Percentiles rank a stretch among this genome's conserved stretches.
Evolutionary conservation across 495 filamentous ascomycete genomes (phyloP).

Genomic region (Xylaria telfairii): DNA sequence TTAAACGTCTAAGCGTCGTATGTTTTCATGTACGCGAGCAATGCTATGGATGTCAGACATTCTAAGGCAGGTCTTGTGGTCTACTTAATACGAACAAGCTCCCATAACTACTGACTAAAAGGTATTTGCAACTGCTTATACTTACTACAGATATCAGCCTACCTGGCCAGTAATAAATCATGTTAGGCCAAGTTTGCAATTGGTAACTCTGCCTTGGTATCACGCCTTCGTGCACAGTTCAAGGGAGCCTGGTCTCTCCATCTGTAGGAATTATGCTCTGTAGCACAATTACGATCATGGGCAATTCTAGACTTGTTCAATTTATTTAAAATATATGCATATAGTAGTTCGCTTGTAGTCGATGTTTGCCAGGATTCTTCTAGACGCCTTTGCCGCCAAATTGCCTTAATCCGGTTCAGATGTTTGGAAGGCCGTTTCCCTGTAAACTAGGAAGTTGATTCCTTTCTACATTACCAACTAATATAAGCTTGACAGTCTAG

Average conservation of each 20-base stretch:
- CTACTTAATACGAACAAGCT: background rate
- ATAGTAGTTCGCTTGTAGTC: background rate
- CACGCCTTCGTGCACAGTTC: background rate
- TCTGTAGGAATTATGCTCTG: background rate
- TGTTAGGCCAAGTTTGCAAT: background rate
- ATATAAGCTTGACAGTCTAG: background rate
- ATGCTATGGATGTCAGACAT: background rate
- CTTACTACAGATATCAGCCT: background rate
- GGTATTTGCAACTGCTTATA: background rate
- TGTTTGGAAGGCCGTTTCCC: background rate
- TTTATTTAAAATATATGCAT: background rate
- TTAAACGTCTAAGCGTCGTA: background rate
- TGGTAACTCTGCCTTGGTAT: background rate
- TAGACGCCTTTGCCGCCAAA: background rate
- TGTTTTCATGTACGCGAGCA: background rate
- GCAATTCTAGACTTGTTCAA: background rate
- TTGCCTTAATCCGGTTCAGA: background rate
- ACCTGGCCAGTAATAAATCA: background rate
- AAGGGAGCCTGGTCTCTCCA: background rate
- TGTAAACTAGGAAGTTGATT: background rate
- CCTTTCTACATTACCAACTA: background rate
- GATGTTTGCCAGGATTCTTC: background rate
- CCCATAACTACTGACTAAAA: background rate
- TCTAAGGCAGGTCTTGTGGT: background rate
- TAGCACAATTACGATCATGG: background rate